Evolutionary conservation across 164 flowering plant species (phyloP).

Genomic region (Tetrastigma voinierianum): DNA sequence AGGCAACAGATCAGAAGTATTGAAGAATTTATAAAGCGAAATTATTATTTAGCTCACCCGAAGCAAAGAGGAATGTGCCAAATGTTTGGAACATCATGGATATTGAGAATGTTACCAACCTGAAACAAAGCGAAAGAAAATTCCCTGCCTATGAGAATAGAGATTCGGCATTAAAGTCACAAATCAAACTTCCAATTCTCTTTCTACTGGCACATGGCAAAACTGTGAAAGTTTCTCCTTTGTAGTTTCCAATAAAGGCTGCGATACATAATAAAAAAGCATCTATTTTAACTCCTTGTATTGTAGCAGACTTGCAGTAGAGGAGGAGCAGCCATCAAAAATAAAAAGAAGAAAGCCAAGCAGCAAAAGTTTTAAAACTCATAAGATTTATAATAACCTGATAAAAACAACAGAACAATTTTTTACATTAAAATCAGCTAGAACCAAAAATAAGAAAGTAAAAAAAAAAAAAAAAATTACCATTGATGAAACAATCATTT

Average conservation of each 20-base stretch:
- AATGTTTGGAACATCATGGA: slow-evolving; percentile 96
- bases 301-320: no score
- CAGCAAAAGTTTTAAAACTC: no score
- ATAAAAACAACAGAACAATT: no score
- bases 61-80: slow-evolving; percentile 97
- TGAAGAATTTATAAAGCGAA: slow-evolving; percentile 1
- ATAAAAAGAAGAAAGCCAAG: not conserved
- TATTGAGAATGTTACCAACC: slow-evolving; percentile 80
- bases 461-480: no score
- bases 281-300: not conserved
- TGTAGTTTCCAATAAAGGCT: slow-evolving; percentile 79
- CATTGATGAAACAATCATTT: no score
- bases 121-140: slow-evolving; percentile 18
- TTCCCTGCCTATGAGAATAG: not conserved
- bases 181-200: slow-evolving; percentile 15
- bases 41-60: slow-evolving; percentile 45
- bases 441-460: no score
- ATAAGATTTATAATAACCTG: no score
- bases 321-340: not conserved
- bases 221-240: slow-evolving; percentile 94
- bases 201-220: slow-evolving; percentile 97
- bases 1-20: not conserved
- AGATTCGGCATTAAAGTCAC: not conserved
- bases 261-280: slow-evolving; percentile 27
- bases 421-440: no score